These are phyloP conservation scores for Ustilago sp. DNA, from an alignment of 1,284 basidiomycete genomes.

Conservation along the genomic window DNA sequence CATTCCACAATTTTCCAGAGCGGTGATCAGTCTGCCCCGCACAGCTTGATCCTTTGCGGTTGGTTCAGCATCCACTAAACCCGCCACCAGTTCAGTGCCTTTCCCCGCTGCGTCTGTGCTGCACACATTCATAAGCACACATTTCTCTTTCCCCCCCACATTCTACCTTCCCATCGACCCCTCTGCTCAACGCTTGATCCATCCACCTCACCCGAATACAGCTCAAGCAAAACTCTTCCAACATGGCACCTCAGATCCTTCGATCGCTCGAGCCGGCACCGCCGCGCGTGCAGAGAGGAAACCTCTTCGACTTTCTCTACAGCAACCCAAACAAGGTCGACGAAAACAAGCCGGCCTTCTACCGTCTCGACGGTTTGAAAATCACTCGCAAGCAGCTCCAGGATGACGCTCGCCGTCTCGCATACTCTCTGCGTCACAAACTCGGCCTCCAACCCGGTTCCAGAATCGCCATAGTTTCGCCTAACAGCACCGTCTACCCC, in stretches of 20 bases:
- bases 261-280: constrained; percentile 38
- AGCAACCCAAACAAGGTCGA: constrained; percentile 57
- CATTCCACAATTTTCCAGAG: not conserved
- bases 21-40: not conserved
- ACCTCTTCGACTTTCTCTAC: constrained; percentile 57
- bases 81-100: not conserved
- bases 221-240: not conserved
- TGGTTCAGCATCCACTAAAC: not conserved
- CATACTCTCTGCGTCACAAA: constrained; percentile 54
- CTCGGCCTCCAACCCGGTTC: constrained; percentile 54
- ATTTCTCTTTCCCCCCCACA: not conserved
- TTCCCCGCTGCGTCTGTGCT: not conserved
- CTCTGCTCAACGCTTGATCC: not conserved
- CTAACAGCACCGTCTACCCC: constrained; percentile 63
- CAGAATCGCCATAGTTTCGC: constrained; percentile 62
- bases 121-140: not conserved
- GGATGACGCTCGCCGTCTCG: constrained; percentile 48
- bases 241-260: constrained; percentile 56
- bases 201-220: not conserved
- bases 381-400: constrained; percentile 54
- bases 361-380: constrained; percentile 60
- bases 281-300: constrained; percentile 38
- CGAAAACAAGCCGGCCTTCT: constrained; percentile 42
- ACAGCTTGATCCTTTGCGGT: not conserved
- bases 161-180: not conserved